Conservation (phyloP, 768 basidiomycete species). For the Mycena galopus region DNA sequence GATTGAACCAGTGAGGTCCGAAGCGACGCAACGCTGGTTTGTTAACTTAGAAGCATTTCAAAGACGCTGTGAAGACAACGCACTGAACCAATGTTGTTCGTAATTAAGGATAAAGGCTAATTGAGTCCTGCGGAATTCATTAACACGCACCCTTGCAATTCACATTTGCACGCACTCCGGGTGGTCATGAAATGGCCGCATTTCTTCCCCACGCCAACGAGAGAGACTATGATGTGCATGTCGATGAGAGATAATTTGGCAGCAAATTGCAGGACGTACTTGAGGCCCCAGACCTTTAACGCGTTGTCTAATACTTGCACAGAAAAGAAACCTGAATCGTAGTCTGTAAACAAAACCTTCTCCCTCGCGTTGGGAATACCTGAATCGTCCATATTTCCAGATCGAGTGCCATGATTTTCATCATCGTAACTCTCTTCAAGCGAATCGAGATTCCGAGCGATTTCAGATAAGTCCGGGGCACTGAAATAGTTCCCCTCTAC, state of each 20-base stretch:
- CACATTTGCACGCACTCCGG: conserved; percentile 82
- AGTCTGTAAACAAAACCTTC: no score
- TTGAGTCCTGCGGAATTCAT: conserved; percentile 68
- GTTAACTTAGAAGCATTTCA: not conserved
- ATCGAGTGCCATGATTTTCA: conserved; percentile 56
- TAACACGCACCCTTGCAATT: conserved; percentile 4
- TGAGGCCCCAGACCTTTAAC: conserved; percentile 85
- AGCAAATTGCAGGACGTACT: conserved; percentile 54
- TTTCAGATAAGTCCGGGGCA: conserved; percentile 81
- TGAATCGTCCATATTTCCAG: conserved; percentile 94
- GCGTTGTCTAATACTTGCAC: conserved; percentile 91
- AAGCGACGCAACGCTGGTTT: conserved; percentile 58
- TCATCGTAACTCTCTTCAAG: conserved; percentile 74
- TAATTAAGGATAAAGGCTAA: conserved; percentile 91
- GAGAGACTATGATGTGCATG: conserved; percentile 65
- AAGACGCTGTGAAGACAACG: conserved; percentile 68
- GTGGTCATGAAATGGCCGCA: conserved; percentile 79
- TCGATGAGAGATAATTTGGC: conserved; percentile 14
- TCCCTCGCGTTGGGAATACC: no score
- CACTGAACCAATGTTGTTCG: conserved; percentile 87
- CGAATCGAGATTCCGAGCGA: conserved; percentile 76
- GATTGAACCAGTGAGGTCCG: conserved; percentile 83
- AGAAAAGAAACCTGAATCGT: conserved; percentile 95
- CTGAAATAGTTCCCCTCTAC: conserved; percentile 71
- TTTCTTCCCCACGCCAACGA: conserved; percentile 87